Evolutionary conservation across 139 green algal genomes (phyloP).

Genomic region (Tetratostichococcus sp.): DNA sequence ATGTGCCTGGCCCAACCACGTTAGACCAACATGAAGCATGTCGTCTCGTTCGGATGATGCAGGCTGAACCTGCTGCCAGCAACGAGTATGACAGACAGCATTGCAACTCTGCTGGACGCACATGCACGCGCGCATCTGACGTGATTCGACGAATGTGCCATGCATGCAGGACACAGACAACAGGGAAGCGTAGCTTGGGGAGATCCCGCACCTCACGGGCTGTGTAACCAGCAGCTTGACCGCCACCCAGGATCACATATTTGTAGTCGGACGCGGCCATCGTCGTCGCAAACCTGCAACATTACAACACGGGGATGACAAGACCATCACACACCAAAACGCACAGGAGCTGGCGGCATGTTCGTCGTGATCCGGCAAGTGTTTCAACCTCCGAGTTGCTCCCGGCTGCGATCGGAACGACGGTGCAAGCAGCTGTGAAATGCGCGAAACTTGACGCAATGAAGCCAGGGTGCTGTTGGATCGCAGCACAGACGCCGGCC

Average conservation of each 20-base stretch:
- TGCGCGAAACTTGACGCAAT: not conserved
- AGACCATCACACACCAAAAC: not conserved
- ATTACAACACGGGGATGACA: not conserved
- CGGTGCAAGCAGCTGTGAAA: not conserved
- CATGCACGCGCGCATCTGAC: no score
- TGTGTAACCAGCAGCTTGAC: constrained; percentile 22
- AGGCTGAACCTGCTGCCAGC: no score
- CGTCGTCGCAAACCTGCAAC: not conserved
- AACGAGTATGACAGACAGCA: no score
- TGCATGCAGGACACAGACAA: not conserved
- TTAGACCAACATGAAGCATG: no score
- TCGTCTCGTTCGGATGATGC: no score
- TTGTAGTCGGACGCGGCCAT: constrained; percentile 13
- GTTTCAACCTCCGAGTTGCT: not conserved
- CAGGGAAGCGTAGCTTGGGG: not conserved
- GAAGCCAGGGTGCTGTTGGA: not conserved
- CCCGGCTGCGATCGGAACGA: not conserved
- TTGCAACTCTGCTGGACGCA: no score
- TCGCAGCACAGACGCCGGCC: not conserved
- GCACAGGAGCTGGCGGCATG: not conserved
- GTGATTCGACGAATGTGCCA: no score
- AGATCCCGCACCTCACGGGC: constrained; percentile 4
- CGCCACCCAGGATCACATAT: constrained; percentile 21
- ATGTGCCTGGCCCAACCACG: no score
- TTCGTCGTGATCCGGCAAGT: no score